These are phyloP conservation scores for Plantago major DNA, from an alignment of 257 asterid genomes.

Conservation along the genomic window DNA sequence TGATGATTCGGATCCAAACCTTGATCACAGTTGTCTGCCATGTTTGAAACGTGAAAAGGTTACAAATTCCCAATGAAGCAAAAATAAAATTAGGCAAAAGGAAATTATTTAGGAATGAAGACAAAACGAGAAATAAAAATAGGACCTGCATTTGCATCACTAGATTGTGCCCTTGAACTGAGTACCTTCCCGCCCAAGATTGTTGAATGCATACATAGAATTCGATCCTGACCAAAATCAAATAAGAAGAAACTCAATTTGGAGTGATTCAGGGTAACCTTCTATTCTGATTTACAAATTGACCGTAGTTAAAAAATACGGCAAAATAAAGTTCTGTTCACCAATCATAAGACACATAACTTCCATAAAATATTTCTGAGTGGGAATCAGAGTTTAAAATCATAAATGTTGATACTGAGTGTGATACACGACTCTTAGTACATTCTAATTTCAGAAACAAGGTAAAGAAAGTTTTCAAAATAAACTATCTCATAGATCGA, in stretches of 20 bases:
- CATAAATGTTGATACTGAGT: no score
- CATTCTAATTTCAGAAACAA: no score
- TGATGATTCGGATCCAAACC: constrained; percentile 28
- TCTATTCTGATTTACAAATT: constrained; percentile 14
- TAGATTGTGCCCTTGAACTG: constrained; percentile 31
- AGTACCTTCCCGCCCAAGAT: constrained; percentile 23
- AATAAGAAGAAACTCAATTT: constrained; percentile 26
- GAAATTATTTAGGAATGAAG: constrained; percentile 14
- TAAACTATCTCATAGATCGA: no score
- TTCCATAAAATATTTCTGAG: no score
- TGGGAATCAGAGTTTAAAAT: no score
- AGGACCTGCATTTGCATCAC: constrained; percentile 32
- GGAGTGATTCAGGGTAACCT: constrained; percentile 22
- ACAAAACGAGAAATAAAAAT: constrained; percentile 9
- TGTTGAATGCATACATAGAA: constrained; percentile 49
- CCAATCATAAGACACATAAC: no score
- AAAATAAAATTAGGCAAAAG: constrained; percentile 5
- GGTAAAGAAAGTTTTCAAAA: no score
- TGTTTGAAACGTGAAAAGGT: constrained; percentile 17
- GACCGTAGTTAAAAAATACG: no score
- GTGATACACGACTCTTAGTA: no score
- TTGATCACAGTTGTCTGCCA: constrained; percentile 31
- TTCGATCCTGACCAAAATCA: constrained; percentile 74
- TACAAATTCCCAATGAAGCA: constrained; percentile 15
- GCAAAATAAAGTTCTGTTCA: no score